Base-by-base conservation (phyloP, 1,139 yeast species). In the Pichia kudriavzevii region DNA sequence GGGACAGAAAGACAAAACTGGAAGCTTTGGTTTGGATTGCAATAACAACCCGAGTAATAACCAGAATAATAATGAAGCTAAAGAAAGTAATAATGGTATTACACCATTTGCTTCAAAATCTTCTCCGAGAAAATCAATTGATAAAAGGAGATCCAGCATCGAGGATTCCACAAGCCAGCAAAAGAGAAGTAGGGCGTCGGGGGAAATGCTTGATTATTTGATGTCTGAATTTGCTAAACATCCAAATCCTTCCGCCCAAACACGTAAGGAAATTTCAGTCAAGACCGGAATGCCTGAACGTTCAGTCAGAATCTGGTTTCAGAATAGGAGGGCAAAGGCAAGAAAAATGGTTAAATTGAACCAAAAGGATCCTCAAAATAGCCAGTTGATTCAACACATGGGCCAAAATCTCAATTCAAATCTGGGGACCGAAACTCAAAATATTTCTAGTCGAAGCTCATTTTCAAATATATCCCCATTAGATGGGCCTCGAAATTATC, bases 261-360 rank as follows among this genome's bases (percentile, higher is more conserved):
- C 74, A 33, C 62, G 97, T 28, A 80, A 76, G 50, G 75, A 69
- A 29, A 79, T 88, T 31, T 79, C 94, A 31, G 73, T 69, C 7
- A 69, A 68, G 42, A 84, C 94, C 3, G 83, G 82, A 31, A 82
- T 88, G 91, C 76, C 91, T 7, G 95, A 87, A 51, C 72, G 94
- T 46, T 87, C 94, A 5, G 95, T 88, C 3, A 70, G 95, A 39
- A 87, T 88, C 32, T 88, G 97, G 97, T 88, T 88, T 54, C 97
- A 88, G 56, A 88, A 88, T 55, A 66, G 93, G 48, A 63, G 96
- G 42, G 95, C 95, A 14, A 85, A 85, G 53, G 68, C 75, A 33
- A 69, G 88, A 52, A 77, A 73, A 50, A 53, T 67, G 45, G 79
- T 72, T 46, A 62, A 77, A 36, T 54, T 68, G 55, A 65, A 62